Base-by-base conservation (phyloP, 345 rosid species). In the Lepidium sativum region DNA sequence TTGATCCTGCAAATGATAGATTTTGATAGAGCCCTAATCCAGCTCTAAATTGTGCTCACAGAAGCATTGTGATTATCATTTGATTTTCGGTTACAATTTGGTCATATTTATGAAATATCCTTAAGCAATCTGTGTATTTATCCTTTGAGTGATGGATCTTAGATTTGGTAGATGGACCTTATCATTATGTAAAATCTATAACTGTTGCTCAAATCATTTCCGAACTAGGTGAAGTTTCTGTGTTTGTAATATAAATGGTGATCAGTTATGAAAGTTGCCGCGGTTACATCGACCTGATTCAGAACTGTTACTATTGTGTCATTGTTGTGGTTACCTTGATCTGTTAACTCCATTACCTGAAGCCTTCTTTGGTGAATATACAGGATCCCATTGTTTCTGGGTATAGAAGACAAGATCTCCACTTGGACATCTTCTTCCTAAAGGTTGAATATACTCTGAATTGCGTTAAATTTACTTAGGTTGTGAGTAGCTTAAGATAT, bases 381-480 rank as follows among this genome's bases (percentile, higher is more conserved):
- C 72, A 89, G 97, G 97, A 92, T 82, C 87, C 91, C 60, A 86
- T 92, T 52, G 76, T 92, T 78, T 78, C 80, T 40, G 97, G 97
- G 97, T 63, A 83, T 92, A 69, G 98, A 92, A 77, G 98, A 87
- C 37, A 92, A 92, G 84, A 84, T 92, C 75, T 78, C 94, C 61
- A 78, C 96, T 29, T 92, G 98, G 98, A 83, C 98, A 17, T 92
- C n/a, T 92, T 67, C 97, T 92, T 49, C 98, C 97, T 48, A 92
- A 84, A 87, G 98, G 96, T 92, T 49, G 38, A 43, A 11, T 39
- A 13, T 55, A 21, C 39, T 32, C 32, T 52, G 55, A 31, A 6
- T 27, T 27, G 31, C 31, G 31, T 5, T 27, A 27, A 27, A 27
- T 1, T 27, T 27, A 27, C 31, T 27, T 27, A 5, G 31, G 31